These are phyloP conservation scores for Cafeteria roenbergensis DNA, from an alignment of 108 stramenopile genomes.

Conservation along the genomic window DNA sequence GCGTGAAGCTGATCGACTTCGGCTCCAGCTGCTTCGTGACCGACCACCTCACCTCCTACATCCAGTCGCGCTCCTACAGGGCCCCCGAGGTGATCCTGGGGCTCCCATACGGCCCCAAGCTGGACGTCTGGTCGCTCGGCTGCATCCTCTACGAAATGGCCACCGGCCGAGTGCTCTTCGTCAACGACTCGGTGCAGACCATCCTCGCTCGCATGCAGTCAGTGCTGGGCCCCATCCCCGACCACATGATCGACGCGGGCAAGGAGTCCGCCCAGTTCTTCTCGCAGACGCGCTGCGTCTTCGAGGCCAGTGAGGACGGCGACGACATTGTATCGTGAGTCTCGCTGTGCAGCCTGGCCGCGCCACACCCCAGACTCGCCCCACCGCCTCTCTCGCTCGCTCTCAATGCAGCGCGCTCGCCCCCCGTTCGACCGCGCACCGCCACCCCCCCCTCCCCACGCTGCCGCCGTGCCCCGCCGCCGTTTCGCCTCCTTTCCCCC, in stretches of 20 bases:
- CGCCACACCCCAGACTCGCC: too few species aligned
- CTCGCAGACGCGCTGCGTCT: not conserved
- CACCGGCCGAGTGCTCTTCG: conserved; percentile 41
- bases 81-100: conserved; percentile 85
- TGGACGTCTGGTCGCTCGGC: conserved; percentile 42
- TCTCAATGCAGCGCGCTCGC: too few species aligned
- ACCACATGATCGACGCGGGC: not conserved
- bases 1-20: conserved; percentile 94
- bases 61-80: conserved; percentile 82
- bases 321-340: not conserved
- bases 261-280: not conserved
- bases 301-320: not conserved
- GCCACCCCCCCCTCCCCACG: too few species aligned
- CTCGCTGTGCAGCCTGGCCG: too few species aligned
- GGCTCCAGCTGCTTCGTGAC: conserved; percentile 85
- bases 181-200: not conserved
- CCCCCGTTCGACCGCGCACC: too few species aligned
- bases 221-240: not conserved
- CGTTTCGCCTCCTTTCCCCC: too few species aligned
- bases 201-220: not conserved
- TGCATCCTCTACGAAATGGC: conserved; percentile 45
- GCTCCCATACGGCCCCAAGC: conserved; percentile 30
- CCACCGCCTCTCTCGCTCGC: too few species aligned
- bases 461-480: too few species aligned
- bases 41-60: conserved; percentile 82